Conservation (phyloP, 2,329 filamentous ascomycete genomes). For the Sordariomycetes sp. region DNA sequence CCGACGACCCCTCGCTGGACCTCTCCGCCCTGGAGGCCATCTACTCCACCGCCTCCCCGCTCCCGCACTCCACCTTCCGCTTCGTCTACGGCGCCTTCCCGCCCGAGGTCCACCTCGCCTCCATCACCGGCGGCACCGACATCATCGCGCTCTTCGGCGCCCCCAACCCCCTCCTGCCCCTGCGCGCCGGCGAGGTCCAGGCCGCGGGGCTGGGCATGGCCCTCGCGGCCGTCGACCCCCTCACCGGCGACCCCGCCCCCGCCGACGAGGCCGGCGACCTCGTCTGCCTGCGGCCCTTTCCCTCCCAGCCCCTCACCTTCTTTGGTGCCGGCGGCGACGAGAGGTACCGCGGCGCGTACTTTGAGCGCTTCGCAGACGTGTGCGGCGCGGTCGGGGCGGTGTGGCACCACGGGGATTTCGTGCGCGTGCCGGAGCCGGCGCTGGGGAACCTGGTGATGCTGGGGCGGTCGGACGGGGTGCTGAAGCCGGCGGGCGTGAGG, state of each 20-base stretch:
- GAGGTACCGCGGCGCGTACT: constrained; percentile 82
- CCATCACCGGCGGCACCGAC: constrained; percentile 92
- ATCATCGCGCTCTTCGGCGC: constrained; percentile 93
- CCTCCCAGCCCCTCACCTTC: constrained; percentile 83
- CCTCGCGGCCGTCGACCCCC: constrained; percentile 48
- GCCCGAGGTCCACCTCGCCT: constrained; percentile 69
- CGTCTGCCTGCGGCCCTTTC: constrained; percentile 78
- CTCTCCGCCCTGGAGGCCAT: constrained; percentile 66
- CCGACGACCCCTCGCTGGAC: constrained; percentile 38
- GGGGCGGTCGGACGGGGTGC: constrained; percentile 80
- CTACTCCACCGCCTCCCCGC: constrained; percentile 86
- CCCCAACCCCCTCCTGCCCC: constrained; percentile 65
- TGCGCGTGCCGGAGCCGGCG: constrained; percentile 51
- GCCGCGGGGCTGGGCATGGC: constrained; percentile 71
- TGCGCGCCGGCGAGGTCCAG: constrained; percentile 65
- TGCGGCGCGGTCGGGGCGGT: constrained; percentile 24
- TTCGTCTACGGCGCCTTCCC: constrained; percentile 85
- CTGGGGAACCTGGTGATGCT: constrained; percentile 84
- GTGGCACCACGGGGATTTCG: constrained; percentile 95
- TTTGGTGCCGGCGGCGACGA: constrained; percentile 61
- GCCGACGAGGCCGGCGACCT: constrained; percentile 72
- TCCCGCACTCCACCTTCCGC: constrained; percentile 85
- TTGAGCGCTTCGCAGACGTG: constrained; percentile 60
- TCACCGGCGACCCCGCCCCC: constrained; percentile 41
- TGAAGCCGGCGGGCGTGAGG: constrained; percentile 84